Evolutionary conservation across 257 asterid genomes (phyloP).

Genomic region (Nemophila menziesii): DNA sequence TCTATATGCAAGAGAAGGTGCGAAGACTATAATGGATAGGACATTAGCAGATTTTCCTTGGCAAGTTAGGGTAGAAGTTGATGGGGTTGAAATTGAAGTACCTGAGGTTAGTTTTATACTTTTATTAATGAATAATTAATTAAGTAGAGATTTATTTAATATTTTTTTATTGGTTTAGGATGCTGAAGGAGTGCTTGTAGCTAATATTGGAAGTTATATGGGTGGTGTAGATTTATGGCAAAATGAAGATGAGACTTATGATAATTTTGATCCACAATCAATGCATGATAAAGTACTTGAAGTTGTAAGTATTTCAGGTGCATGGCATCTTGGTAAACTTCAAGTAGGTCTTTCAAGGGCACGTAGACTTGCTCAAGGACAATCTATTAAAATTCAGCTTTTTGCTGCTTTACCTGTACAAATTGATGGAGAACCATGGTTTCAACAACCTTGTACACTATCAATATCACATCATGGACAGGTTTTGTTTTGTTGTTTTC

Average conservation of each 20-base stretch:
- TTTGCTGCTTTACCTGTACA: constrained; percentile 86
- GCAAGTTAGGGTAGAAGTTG: constrained; percentile 93
- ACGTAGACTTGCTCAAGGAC: constrained; percentile 94
- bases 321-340: constrained; percentile 98
- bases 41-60: constrained; percentile 88
- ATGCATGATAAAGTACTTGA: constrained; percentile 98
- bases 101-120: constrained; percentile 67
- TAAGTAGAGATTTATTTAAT: not conserved
- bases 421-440: constrained; percentile 98
- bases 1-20: constrained; percentile 97
- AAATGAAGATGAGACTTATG: constrained; percentile 82
- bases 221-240: constrained; percentile 99
- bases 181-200: constrained; percentile 92
- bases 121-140: constrained; percentile 1
- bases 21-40: constrained; percentile 84
- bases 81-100: constrained; percentile 86
- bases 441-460: constrained; percentile 77
- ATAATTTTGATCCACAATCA: constrained; percentile 92
- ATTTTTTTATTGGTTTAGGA: constrained; percentile 31
- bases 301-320: constrained; percentile 94
- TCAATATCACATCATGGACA: constrained; percentile 88
- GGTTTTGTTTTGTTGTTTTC: constrained; percentile 27
- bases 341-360: constrained; percentile 99
- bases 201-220: constrained; percentile 96
- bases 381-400: constrained; percentile 77